Evolutionary conservation across 441 rosid genomes (phyloP), one percentile per base, ranked within the genome.

Genomic region (Syzygium syzygioides): DNA sequence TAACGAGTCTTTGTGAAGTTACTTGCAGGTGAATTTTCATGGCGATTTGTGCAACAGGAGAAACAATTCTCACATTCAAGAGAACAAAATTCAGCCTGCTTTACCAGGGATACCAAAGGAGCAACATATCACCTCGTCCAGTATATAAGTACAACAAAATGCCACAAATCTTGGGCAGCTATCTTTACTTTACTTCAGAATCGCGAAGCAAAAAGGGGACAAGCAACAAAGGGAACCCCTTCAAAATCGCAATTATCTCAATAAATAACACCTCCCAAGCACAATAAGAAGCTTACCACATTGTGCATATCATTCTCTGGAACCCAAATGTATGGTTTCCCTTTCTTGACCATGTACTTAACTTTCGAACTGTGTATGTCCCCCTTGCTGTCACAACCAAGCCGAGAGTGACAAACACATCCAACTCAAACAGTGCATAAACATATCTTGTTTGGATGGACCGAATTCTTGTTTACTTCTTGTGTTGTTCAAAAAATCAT

Each of bases 291-390:
- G 89, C 95, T 89, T 95, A 98, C 98, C 92, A 96, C 95, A 91
- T 95, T 95, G 93, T 98, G 99, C 32, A 91, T 87, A 57, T 96
- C 99, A 48, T 94, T 92, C 89, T 96, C 98, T 0, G 97, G 96
- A 34, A 96, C 95, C 98, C 98, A 98, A 56, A 98, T 92, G 91
- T 93, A 96, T 0, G 98, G 99, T 91, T 91, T 96, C 86, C 98
- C 98, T 91, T 93, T 93, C 92, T 91, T 95, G 57, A 95, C 88
- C 84, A 96, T 93, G 90, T 98, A 96, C 92, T 95, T 96, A 48
- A 96, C 95, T 93, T 98, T 98, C 55, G 99, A 96, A 89, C 96
- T 92, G 92, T 94, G 93, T 71, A 98, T 86, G 50, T 90, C 94
- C 88, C 89, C 94, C 93, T 94, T 94, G 94, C 99, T 96, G 87